Evolutionary conservation across 2,329 filamentous ascomycete genomes (phyloP).

Genomic region (Ilyonectria robusta): DNA sequence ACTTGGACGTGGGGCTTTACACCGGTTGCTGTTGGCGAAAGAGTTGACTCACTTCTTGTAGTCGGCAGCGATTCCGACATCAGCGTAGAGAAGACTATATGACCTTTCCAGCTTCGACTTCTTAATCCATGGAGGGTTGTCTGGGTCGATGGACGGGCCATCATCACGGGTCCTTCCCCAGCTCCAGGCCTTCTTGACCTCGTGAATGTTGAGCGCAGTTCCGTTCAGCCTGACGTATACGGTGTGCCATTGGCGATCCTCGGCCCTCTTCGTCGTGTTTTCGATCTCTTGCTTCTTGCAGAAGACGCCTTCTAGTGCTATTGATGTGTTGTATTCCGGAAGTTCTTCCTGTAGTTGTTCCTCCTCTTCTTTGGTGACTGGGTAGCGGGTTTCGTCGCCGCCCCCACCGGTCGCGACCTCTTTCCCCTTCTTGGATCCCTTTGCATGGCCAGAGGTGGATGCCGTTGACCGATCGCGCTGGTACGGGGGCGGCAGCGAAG

Average conservation of each 20-base stretch:
- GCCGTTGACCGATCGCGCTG: conserved; percentile 47
- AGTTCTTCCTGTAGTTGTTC: conserved; percentile 67
- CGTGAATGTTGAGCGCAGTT: conserved; percentile 77
- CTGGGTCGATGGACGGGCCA: conserved; percentile 64
- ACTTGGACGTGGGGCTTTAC: neutral
- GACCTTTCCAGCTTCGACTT: conserved; percentile 71
- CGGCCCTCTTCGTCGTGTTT: conserved; percentile 73
- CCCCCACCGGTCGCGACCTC: conserved; percentile 39
- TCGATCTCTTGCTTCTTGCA: conserved; percentile 77
- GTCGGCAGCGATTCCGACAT: conserved; percentile 81
- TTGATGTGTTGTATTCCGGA: conserved; percentile 70
- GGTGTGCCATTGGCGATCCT: conserved; percentile 75
- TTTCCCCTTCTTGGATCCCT: conserved; percentile 38
- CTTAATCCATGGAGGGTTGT: conserved; percentile 66
- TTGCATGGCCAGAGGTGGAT: conserved; percentile 34
- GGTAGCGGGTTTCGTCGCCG: conserved; percentile 31
- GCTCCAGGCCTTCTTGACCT: conserved; percentile 70
- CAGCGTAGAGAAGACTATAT: conserved; percentile 82
- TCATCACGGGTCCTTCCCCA: conserved; percentile 65
- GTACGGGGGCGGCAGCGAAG: conserved; percentile 64
- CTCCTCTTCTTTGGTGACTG: conserved; percentile 49
- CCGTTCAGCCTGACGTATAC: conserved; percentile 76
- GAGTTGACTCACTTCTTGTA: conserved; percentile 72
- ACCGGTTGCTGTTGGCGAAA: conserved; percentile 2
- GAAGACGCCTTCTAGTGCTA: conserved; percentile 70